phyloP scores from a whole-genome alignment of 305 asterid genomes.

The Solanum chacoense region DNA sequence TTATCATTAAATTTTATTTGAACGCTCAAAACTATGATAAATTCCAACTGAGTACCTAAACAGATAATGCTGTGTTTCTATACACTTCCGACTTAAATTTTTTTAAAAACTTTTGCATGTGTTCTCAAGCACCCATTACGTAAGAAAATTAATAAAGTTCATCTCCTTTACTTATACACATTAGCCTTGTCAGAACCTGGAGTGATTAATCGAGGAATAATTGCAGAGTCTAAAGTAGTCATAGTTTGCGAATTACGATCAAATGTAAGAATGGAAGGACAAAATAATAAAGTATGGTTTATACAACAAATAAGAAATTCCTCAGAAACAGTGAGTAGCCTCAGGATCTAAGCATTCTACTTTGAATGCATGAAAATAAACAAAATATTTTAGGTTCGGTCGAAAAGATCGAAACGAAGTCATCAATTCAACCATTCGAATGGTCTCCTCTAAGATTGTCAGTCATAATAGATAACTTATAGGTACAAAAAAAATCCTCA shows the following conservation, averaged over 20 bases:
- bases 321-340: background rate
- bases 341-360: background rate
- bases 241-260: background rate
- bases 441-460: background rate
- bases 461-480: background rate
- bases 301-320: background rate
- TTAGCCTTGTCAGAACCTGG: background rate
- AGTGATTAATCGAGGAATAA: background rate
- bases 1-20: background rate
- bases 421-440: background rate
- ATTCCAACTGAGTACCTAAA: background rate
- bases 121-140: background rate
- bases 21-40: background rate
- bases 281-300: background rate
- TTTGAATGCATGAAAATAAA: background rate
- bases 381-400: background rate
- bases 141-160: background rate
- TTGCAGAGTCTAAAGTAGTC: background rate
- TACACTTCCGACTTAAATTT: background rate
- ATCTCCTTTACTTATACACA: background rate
- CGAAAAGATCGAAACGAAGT: background rate
- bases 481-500: background rate
- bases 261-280: background rate
- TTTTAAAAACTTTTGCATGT: rapidly evolving
- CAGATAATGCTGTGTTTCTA: background rate